Base-by-base conservation (phyloP, 192 early-diverging fungal genomes). In the Entomortierella lignicola region DNA sequence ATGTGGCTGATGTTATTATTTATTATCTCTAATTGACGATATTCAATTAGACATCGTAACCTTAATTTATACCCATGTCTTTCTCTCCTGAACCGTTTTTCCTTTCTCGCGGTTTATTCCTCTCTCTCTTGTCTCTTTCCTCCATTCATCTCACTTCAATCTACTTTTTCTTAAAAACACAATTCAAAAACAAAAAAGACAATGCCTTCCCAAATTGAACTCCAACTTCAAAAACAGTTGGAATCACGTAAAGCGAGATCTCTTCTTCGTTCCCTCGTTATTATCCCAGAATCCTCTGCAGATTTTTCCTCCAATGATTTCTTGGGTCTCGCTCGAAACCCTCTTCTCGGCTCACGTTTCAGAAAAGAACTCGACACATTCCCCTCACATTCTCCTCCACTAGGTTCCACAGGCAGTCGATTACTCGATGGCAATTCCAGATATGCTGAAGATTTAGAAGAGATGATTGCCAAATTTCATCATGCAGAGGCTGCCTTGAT, bases 241-340 rank as follows among this genome's bases (percentile, higher is more conserved):
- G 72, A 80, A 30, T 73, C 55, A 20, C 77, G 84, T 30, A 70
- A 63, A 53, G 42, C 68, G 0, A 63, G 79, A 18, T 61, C 80
- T n/a, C 71, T 83, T 6, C 55, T 69, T 23, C 85, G 88, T 7
- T 54, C 63, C 5, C 84, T 89, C 2, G 82, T 85, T 13, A 67
- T 85, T 31, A 83, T 85, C n/a, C 73, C 84, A 1, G 48, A 69
- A 18, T 52, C 68, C 15, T 64, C 71, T 17, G 65, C 85, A 10
- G 94, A 95, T 66, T 95, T 95, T 80, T 88, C 89, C 30, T 94
- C 92, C 29, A 95, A 95, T 80, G 93, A 95, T 63, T 95, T 94
- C 82, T 77, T 95, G 0, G 91, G 92, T 0, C 85, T 95, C 8
- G 84, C 93, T 34, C 59, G 82, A 10, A 85, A 81, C 55, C 29